Evolutionary conservation across 805 yeast species (phyloP).

Genomic region (Candida loeiensis): DNA sequence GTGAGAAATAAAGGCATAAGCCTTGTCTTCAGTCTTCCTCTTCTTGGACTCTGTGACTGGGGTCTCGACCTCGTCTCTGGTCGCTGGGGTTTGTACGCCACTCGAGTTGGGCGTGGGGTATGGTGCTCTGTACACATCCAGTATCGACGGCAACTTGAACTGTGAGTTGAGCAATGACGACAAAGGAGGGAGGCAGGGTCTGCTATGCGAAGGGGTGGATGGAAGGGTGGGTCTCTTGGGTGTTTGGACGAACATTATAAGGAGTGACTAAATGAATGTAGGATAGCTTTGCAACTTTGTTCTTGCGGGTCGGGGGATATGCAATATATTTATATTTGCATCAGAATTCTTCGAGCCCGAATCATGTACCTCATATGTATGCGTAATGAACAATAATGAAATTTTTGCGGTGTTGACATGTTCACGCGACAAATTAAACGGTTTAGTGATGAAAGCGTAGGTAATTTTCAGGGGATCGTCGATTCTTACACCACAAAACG

Average conservation of each 20-base stretch:
- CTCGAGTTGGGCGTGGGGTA: conserved; percentile 6
- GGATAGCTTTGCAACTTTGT: background rate
- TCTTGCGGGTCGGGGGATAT: background rate
- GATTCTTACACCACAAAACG: background rate
- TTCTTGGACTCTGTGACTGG: conserved; percentile 6
- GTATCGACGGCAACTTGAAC: conserved; percentile 26
- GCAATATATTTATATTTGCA: background rate
- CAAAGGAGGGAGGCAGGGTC: conserved; percentile 38
- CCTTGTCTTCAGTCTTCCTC: conserved; percentile 20
- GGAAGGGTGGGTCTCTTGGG: conserved; percentile 33
- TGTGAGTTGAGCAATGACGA: conserved; percentile 26
- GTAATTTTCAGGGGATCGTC: conserved; percentile 1
- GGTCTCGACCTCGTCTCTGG: background rate
- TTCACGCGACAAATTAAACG: background rate
- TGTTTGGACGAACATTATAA: conserved; percentile 27
- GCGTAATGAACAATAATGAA: background rate
- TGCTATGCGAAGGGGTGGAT: conserved; percentile 19
- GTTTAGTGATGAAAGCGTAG: background rate
- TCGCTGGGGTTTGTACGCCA: background rate
- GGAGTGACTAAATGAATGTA: background rate
- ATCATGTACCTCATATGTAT: conserved; percentile 4
- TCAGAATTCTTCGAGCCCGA: background rate
- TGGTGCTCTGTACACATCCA: conserved; percentile 9
- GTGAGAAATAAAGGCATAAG: conserved; percentile 88
- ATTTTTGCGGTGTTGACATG: conserved; percentile 3